Evolutionary conservation across 768 basidiomycete species (phyloP).

Genomic region (Imleria badia): DNA sequence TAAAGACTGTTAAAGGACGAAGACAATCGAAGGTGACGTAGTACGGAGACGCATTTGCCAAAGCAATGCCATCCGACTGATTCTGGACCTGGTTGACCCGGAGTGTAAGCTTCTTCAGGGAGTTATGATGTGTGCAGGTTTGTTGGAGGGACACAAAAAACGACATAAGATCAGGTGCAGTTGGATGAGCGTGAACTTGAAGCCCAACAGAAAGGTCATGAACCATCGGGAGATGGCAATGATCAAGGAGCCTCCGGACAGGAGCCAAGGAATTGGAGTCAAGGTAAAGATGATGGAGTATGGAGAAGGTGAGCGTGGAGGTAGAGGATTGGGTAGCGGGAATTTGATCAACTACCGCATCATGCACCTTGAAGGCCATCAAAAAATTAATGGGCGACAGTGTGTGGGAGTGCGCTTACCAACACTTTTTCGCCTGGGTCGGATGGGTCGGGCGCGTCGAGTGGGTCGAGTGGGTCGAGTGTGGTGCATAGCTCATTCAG

Average conservation of each 20-base stretch:
- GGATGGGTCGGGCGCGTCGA: no score
- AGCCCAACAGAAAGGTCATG: neutral
- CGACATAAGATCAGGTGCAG: neutral
- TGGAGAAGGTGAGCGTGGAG: neutral
- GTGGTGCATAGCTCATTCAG: no score
- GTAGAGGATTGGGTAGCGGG: no score
- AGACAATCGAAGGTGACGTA: slow-evolving; percentile 1
- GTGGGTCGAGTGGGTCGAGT: no score
- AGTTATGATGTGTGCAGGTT: neutral
- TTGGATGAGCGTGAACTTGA: neutral
- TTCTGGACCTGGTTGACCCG: neutral
- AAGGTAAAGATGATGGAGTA: neutral
- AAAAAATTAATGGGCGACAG: no score
- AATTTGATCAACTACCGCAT: neutral
- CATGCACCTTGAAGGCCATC: no score
- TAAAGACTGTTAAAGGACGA: slow-evolving; percentile 3
- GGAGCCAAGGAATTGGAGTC: neutral
- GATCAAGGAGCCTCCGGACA: neutral
- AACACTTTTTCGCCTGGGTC: no score
- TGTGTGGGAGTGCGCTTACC: no score
- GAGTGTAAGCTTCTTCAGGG: neutral
- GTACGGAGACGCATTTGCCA: neutral
- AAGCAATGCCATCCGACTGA: neutral
- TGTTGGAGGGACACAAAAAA: slow-evolving; percentile 4
- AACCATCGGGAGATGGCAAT: neutral